Conservation (phyloP, 148 eudicot genomes). For the Diospyros lotus region DNA sequence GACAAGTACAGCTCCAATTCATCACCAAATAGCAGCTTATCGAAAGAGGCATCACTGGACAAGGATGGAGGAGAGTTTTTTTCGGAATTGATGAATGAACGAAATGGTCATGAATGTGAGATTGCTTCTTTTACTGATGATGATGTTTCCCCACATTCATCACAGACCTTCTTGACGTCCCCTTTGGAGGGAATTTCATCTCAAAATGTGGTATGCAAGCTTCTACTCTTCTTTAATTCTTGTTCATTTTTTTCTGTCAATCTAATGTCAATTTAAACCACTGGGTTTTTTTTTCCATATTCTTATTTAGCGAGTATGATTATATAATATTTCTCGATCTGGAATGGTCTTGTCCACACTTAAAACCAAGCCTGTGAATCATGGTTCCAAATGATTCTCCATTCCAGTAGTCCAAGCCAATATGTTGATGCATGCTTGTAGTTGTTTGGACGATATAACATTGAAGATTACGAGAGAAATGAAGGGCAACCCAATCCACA, state of each 20-base stretch:
- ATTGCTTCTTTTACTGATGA: constrained; percentile 68
- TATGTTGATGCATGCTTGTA: not conserved
- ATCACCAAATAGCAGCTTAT: constrained; percentile 27
- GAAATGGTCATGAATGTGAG: constrained; percentile 53
- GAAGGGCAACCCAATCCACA: too few species aligned
- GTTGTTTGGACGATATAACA: not conserved
- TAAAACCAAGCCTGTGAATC: not conserved
- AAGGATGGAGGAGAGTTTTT: constrained; percentile 51
- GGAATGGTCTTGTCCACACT: constrained; percentile 1
- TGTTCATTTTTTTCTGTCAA: not conserved
- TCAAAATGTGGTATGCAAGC: constrained; percentile 39
- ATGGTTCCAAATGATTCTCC: not conserved
- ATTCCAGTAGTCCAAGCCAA: not conserved
- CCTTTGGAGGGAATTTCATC: constrained; percentile 35
- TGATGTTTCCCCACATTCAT: constrained; percentile 43
- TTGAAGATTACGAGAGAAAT: not conserved
- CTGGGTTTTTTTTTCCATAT: not conserved
- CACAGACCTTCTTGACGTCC: constrained; percentile 41
- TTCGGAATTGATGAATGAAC: constrained; percentile 42
- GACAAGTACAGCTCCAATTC: constrained; percentile 45
- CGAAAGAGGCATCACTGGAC: constrained; percentile 28
- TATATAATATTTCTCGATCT: not conserved
- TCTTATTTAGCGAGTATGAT: not conserved
- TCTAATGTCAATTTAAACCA: not conserved
- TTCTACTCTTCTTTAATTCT: not conserved